Evolutionary conservation across 345 rosid genomes (phyloP), one percentile per base, ranked within the genome.

Genomic region (Syzygium grande): DNA sequence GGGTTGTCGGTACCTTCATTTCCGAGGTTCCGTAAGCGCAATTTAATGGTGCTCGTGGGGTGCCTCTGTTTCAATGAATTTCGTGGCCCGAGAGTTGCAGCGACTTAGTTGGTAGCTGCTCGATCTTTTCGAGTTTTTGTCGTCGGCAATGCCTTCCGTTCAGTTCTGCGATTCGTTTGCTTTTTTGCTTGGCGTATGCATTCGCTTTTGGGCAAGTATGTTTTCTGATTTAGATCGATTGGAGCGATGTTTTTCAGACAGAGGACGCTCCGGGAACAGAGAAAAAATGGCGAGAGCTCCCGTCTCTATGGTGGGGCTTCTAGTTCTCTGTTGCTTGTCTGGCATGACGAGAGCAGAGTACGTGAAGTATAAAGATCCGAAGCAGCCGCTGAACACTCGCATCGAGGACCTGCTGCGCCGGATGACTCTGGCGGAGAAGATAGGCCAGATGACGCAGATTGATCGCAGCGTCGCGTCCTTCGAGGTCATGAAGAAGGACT

Each of bases 381-480:
- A 65, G 65, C 94, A 93, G 86, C 93, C 93, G 9, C 14, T 91
- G 30, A 30, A 43, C 84, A 85, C 80, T 53, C 90, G 94, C 43
- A 86, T 93, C 51, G 87, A 84, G 85, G 94, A 93, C 89, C 88
- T 93, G 52, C n/a, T 93, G 89, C 73, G 41, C 9, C 84, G 93
- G 51, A 93, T 93, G 94, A 90, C 90, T n/a, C 34, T 90, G 56
- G 90, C 84, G 85, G 94, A 92, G 85, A 87, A 88, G 86, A 90
- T 94, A 49, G 94, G 95, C 79, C 94, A 94, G 84, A 94, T 94
- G 95, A 88, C 90, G 14, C 94, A 94, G 94, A 94, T 94, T 65
- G 94, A 94, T 4, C 94, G 91, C 73, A n/a, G 8, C 2, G 92
- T 87, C 21, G 90, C 92, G 8, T 87, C 94, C n/a, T 38, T 90